A percentile compares a stretch with the other conserved stretches of the same genome.
Conservation (phyloP, 306 rosid species). For the Begonia loranthoides region DNA sequence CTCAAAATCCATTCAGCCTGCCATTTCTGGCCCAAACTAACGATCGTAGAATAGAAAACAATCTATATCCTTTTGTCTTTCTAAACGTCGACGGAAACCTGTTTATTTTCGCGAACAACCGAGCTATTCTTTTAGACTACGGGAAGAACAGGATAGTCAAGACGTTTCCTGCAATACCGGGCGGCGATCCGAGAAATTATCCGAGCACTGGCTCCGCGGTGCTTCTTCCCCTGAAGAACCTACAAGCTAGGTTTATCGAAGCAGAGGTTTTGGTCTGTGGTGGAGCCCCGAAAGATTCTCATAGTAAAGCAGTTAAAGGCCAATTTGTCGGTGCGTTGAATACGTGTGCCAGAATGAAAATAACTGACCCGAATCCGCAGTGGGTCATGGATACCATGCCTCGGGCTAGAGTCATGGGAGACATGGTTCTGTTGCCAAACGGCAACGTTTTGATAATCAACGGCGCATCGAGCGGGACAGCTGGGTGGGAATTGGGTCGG, state of each 20-base stretch:
- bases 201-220: constrained; percentile 67
- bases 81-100: constrained; percentile 48
- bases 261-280: constrained; percentile 58
- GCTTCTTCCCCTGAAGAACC: constrained; percentile 38
- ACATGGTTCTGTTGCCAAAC: constrained; percentile 44
- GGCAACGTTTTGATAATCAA: constrained; percentile 37
- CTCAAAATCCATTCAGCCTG: not conserved
- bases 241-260: constrained; percentile 10
- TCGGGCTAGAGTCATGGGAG: constrained; percentile 33
- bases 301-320: not conserved
- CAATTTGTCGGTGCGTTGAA: constrained; percentile 19
- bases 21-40: constrained; percentile 33
- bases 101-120: constrained; percentile 46
- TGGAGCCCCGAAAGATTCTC: constrained; percentile 41
- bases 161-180: constrained; percentile 37
- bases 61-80: constrained; percentile 58
- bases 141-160: constrained; percentile 20
- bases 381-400: constrained; percentile 60
- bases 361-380: constrained; percentile 30
- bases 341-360: constrained; percentile 34
- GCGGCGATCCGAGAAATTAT: constrained; percentile 53
- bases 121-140: constrained; percentile 38
- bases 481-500: constrained; percentile 28
- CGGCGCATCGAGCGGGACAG: constrained; percentile 34
- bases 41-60: constrained; percentile 30